Evolutionary conservation across 768 basidiomycete genomes (phyloP).

Genomic region (Tulasnella sp.): DNA sequence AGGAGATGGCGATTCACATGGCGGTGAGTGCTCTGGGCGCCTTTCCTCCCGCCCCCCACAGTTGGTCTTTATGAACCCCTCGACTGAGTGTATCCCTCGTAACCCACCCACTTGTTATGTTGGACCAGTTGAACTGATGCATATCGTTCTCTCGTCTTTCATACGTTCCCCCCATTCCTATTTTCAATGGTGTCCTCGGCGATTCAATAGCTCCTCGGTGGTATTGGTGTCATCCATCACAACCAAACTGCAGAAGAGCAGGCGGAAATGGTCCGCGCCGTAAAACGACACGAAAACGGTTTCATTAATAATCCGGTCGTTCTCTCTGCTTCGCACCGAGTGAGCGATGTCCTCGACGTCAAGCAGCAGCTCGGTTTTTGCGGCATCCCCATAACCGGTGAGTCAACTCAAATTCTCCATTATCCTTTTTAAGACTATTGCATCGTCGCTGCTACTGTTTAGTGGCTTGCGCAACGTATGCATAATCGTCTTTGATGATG

Average conservation of each 20-base stretch:
- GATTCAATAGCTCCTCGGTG: slow-evolving; percentile 68
- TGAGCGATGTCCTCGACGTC: slow-evolving; percentile 89
- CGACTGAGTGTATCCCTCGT: background rate
- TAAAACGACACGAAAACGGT: slow-evolving; percentile 98
- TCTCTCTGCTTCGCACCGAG: slow-evolving; percentile 67
- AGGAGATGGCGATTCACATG: slow-evolving; percentile 87
- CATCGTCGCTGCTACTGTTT: background rate
- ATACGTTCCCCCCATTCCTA: background rate
- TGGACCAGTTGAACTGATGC: slow-evolving; percentile 11
- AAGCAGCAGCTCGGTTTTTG: slow-evolving; percentile 90
- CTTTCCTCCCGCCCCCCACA: background rate
- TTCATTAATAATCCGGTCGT: slow-evolving; percentile 96
- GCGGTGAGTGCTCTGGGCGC: slow-evolving; percentile 55
- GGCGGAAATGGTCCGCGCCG: slow-evolving; percentile 94
- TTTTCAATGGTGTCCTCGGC: background rate
- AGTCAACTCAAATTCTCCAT: slow-evolving; percentile 37
- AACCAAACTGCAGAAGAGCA: slow-evolving; percentile 81
- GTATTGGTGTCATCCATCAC: slow-evolving; percentile 97
- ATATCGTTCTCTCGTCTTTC: slow-evolving; percentile 22
- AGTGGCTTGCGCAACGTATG: background rate
- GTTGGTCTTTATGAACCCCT: background rate
- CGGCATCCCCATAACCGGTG: slow-evolving; percentile 96
- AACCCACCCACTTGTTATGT: background rate
- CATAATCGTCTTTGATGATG: background rate
- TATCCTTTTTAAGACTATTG: background rate